Conservation (phyloP, 2,329 filamentous ascomycete species). For the Cytospora piceicola region DNA sequence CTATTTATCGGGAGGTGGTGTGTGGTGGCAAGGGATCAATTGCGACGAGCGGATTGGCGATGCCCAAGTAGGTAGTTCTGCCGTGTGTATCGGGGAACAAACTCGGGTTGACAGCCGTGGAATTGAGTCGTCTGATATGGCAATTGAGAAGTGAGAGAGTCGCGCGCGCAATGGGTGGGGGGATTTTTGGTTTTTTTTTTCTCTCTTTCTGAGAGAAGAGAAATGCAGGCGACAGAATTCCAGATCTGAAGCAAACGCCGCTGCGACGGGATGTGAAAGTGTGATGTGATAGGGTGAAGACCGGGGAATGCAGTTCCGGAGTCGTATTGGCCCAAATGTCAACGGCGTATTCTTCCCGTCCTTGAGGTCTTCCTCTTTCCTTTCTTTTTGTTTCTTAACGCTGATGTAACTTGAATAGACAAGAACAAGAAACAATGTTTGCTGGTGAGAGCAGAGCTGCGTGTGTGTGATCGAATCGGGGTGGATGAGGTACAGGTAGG, state of each 20-base stretch:
- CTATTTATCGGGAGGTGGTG: conserved; percentile 8
- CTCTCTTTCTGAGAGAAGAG: no score
- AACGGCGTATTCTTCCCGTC: conserved; percentile 4
- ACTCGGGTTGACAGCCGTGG: not conserved
- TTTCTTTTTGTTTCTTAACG: no score
- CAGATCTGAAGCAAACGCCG: conserved; percentile 16
- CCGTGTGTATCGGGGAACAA: conserved; percentile 13
- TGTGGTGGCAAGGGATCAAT: conserved; percentile 10
- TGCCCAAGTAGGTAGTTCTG: conserved; percentile 1
- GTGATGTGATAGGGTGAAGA: conserved; percentile 22
- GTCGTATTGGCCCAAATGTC: conserved; percentile 13
- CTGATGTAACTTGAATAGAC: conserved; percentile 2
- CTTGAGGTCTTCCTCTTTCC: no score
- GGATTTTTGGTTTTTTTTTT: not conserved
- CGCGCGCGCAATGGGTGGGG: not conserved
- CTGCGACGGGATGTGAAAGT: conserved; percentile 16
- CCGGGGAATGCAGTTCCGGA: conserved; percentile 23
- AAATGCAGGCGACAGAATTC: conserved; percentile 12
- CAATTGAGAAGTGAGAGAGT: conserved; percentile 6
- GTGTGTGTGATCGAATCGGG: not conserved
- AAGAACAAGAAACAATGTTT: conserved; percentile 1
- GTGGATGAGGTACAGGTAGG: not conserved
- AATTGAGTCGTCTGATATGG: conserved; percentile 10
- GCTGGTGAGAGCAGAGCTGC: not conserved
- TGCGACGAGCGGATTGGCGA: conserved; percentile 14